These are phyloP conservation scores for Monilinia laxa DNA, from an alignment of 2,329 filamentous ascomycete species.

Conservation along the genomic window DNA sequence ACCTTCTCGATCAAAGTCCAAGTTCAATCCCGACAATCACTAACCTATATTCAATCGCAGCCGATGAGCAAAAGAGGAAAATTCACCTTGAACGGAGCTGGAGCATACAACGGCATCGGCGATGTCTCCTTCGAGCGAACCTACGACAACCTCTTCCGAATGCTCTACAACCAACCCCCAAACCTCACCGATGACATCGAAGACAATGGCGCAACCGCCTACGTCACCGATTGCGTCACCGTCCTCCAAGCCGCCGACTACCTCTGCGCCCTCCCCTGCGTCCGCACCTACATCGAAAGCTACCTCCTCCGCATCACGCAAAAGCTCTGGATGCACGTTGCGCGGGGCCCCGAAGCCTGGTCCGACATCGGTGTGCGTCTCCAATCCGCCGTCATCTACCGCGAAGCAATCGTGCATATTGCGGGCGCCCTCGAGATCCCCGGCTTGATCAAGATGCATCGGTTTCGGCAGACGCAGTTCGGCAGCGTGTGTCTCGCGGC, in stretches of 20 bases:
- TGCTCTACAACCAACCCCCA: slow-evolving; percentile 31
- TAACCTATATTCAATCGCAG: neutral
- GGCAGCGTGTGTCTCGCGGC: slow-evolving; percentile 26
- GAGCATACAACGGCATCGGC: slow-evolving; percentile 27
- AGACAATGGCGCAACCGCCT: slow-evolving; percentile 11
- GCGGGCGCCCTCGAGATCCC: slow-evolving; percentile 31
- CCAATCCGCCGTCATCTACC: slow-evolving; percentile 37
- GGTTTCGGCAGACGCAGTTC: slow-evolving; percentile 16
- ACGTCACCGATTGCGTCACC: slow-evolving; percentile 29
- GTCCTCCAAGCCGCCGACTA: slow-evolving; percentile 34
- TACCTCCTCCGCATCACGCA: slow-evolving; percentile 34
- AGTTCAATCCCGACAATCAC: neutral
- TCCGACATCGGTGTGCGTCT: slow-evolving; percentile 33
- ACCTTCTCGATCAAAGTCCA: neutral
- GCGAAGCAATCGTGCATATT: slow-evolving; percentile 37
- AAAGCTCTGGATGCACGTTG: slow-evolving; percentile 35
- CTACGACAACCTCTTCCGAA: slow-evolving; percentile 38
- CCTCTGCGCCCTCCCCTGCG: slow-evolving; percentile 26
- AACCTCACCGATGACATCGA: slow-evolving; percentile 26
- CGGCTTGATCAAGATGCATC: slow-evolving; percentile 25
- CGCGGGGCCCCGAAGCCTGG: slow-evolving; percentile 31
- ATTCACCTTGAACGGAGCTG: neutral
- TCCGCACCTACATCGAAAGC: slow-evolving; percentile 33
- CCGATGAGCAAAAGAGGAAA: slow-evolving; percentile 20
- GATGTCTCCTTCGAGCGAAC: slow-evolving; percentile 27